Conservation (phyloP, 108 stramenopile species). For the Seminavis robusta region DNA sequence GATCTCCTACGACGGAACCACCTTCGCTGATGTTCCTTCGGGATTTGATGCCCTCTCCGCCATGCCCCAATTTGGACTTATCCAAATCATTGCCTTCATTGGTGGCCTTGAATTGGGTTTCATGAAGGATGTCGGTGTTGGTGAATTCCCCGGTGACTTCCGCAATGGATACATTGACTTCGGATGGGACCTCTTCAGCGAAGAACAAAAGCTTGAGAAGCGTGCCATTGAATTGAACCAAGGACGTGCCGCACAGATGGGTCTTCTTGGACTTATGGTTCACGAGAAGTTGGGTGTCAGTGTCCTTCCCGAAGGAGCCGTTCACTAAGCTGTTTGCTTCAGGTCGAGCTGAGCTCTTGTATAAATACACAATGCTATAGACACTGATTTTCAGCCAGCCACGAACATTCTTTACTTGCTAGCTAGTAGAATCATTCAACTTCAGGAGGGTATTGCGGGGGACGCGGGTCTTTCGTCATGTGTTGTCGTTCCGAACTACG, state of each 20-base stretch:
- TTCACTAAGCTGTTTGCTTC: too few relatives aligned
- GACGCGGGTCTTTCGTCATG: too few relatives aligned
- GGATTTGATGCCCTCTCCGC: constrained; percentile 53
- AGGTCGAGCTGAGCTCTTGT: too few relatives aligned
- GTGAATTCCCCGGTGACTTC: constrained; percentile 68
- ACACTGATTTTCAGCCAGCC: too few relatives aligned
- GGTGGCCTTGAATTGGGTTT: constrained; percentile 61
- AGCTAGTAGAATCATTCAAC: too few relatives aligned
- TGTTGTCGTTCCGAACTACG: too few relatives aligned
- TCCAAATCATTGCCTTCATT: constrained; percentile 68
- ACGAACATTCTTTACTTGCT: too few relatives aligned
- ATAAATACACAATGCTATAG: too few relatives aligned
- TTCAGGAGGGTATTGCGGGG: too few relatives aligned
- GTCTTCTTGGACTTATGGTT: constrained; percentile 83
- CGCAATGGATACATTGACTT: constrained; percentile 75
- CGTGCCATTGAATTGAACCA: constrained; percentile 89
- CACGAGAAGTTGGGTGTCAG: constrained; percentile 48
- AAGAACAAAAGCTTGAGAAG: constrained; percentile 64
- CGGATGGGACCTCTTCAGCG: constrained; percentile 68
- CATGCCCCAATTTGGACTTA: constrained; percentile 56
- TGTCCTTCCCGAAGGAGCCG: too few relatives aligned
- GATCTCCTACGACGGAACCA: constrained; percentile 40
- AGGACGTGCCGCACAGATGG: constrained; percentile 86
- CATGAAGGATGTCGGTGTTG: constrained; percentile 62
- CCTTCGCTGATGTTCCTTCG: constrained; percentile 59